A percentile compares a stretch with the other conserved stretches of the same genome.
phyloP scores from a whole-genome alignment of 2,329 filamentous ascomycete genomes.

The Neocucurbitaria cava region DNA sequence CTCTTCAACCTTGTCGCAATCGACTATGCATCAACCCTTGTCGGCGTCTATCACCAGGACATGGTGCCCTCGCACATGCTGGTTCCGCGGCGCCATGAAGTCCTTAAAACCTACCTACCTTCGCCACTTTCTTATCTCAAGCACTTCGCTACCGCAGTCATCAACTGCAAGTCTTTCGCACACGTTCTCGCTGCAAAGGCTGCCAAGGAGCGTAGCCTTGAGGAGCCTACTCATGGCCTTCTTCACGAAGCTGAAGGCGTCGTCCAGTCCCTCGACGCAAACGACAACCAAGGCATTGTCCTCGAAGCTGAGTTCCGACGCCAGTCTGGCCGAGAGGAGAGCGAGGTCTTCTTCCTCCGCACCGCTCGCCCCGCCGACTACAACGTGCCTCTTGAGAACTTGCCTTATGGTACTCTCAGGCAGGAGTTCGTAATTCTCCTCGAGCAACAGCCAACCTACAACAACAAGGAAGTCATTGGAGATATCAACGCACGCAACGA shows the following conservation, averaged over 20 bases:
- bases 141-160: slow-evolving; percentile 88
- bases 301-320: slow-evolving; percentile 86
- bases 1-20: slow-evolving; percentile 72
- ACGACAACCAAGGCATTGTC: slow-evolving; percentile 67
- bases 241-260: slow-evolving; percentile 79
- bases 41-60: slow-evolving; percentile 85
- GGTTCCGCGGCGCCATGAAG: no score
- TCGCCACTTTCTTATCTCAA: slow-evolving; percentile 72
- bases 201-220: slow-evolving; percentile 77
- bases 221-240: slow-evolving; percentile 80
- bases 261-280: slow-evolving; percentile 68
- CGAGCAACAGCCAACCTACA: slow-evolving; percentile 69
- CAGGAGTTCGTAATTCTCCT: slow-evolving; percentile 67
- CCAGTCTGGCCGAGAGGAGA: slow-evolving; percentile 78
- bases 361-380: slow-evolving; percentile 24
- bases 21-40: slow-evolving; percentile 71
- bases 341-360: slow-evolving; percentile 69
- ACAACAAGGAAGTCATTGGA: slow-evolving; percentile 15
- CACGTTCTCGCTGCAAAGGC: slow-evolving; percentile 77
- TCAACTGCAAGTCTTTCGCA: slow-evolving; percentile 74
- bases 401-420: slow-evolving; percentile 44
- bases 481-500: slow-evolving; percentile 34
- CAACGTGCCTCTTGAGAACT: slow-evolving; percentile 15
- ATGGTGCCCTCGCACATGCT: slow-evolving; percentile 63
- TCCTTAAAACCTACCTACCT: slow-evolving; percentile 54